These are phyloP conservation scores for Penicillium verhagenii DNA, from an alignment of 495 filamentous ascomycete species.

Conservation along the genomic window DNA sequence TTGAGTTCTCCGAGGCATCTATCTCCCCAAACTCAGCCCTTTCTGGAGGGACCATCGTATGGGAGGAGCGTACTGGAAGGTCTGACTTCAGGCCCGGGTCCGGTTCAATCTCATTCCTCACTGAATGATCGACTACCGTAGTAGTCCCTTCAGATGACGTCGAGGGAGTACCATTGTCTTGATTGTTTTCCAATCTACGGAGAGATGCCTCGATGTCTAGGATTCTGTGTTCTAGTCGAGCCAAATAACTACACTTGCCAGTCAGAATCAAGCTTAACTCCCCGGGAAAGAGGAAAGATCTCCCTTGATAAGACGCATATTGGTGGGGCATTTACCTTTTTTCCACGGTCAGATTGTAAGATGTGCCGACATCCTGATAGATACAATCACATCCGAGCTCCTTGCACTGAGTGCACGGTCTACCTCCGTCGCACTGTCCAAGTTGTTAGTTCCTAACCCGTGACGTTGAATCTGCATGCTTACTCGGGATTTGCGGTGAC, in stretches of 20 bases:
- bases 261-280: background rate
- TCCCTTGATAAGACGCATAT: too few relatives aligned
- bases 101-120: background rate
- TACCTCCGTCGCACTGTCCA: slow-evolving; percentile 1
- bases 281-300: background rate
- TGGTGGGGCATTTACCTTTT: slow-evolving; percentile 6
- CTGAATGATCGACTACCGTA: background rate
- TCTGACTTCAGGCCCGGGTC: background rate
- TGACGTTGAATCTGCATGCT: background rate
- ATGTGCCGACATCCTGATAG: slow-evolving; percentile 7
- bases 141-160: background rate
- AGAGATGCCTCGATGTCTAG: slow-evolving; percentile 1
- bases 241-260: background rate
- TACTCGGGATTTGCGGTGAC: slow-evolving; percentile 17
- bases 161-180: background rate
- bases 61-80: background rate
- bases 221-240: slow-evolving; percentile 1
- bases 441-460: background rate
- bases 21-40: slow-evolving; percentile 11
- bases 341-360: slow-evolving; percentile 11
- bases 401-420: slow-evolving; percentile 12
- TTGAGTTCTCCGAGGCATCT: slow-evolving; percentile 25
- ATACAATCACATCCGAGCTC: slow-evolving; percentile 10
- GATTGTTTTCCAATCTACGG: background rate
- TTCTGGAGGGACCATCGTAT: background rate